Evolutionary conservation across 768 basidiomycete species (phyloP).

Genomic region (Leccinum subgranulosum): DNA sequence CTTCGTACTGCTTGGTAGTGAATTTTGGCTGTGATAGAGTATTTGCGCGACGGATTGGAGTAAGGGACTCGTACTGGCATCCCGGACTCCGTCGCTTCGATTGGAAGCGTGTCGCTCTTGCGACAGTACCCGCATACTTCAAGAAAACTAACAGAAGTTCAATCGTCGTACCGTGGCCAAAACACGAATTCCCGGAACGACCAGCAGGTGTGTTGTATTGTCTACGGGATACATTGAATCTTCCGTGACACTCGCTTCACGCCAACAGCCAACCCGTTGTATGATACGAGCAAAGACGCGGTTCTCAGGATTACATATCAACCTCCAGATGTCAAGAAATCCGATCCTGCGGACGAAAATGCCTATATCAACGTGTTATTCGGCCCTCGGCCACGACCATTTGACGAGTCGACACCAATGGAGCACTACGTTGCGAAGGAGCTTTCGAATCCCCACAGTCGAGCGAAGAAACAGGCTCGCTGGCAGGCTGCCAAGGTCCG

Average conservation of each 20-base stretch:
- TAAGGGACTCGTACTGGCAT: conserved; percentile 59
- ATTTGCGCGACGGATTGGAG: conserved; percentile 71
- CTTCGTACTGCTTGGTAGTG: background rate
- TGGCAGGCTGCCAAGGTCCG: conserved; percentile 59
- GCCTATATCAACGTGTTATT: conserved; percentile 56
- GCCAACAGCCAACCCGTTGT: conserved; percentile 36
- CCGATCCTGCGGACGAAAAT: conserved; percentile 44
- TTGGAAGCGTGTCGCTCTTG: conserved; percentile 72
- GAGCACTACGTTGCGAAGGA: conserved; percentile 67
- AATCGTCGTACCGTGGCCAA: conserved; percentile 71
- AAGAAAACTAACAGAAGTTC: conserved; percentile 30
- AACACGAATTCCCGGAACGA: conserved; percentile 39
- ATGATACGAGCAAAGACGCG: conserved; percentile 61
- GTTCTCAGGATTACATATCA: conserved; percentile 71
- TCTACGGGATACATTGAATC: background rate
- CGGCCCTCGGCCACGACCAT: conserved; percentile 39
- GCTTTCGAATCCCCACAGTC: conserved; percentile 77
- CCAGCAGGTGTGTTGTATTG: conserved; percentile 22
- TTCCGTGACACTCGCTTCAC: conserved; percentile 5
- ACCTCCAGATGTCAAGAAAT: conserved; percentile 46
- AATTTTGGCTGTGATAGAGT: conserved; percentile 44
- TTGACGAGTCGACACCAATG: conserved; percentile 54
- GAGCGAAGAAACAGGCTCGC: conserved; percentile 76
- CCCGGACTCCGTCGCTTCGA: conserved; percentile 51
- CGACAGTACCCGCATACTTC: conserved; percentile 56